Conservation (phyloP, 2,329 filamentous ascomycete genomes). For the Clarireedia homoeocarpa region DNA sequence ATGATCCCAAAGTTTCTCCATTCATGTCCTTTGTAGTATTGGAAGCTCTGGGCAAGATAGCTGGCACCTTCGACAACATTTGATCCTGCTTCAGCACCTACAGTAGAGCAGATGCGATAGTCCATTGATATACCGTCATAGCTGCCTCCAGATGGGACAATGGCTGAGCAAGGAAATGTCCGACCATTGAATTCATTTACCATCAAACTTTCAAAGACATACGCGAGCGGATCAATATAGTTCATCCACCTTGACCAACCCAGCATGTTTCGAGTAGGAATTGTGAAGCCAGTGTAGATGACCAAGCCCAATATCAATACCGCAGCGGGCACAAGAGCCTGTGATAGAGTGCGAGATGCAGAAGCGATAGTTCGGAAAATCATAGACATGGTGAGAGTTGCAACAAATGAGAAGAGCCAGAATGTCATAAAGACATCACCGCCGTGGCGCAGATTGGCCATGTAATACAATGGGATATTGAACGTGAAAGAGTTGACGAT, state of each 20-base stretch:
- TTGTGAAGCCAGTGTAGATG: slow-evolving; percentile 34
- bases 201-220: slow-evolving; percentile 74
- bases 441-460: slow-evolving; percentile 71
- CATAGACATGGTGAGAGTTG: slow-evolving; percentile 60
- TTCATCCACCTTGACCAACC: slow-evolving; percentile 79
- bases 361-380: slow-evolving; percentile 76
- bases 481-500: slow-evolving; percentile 45
- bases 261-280: slow-evolving; percentile 52
- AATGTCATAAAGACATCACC: slow-evolving; percentile 81
- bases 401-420: slow-evolving; percentile 28
- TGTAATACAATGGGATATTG: slow-evolving; percentile 78
- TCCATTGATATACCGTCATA: slow-evolving; percentile 13
- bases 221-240: slow-evolving; percentile 53
- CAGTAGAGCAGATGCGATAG: slow-evolving; percentile 43
- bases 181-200: slow-evolving; percentile 64
- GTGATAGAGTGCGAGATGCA: slow-evolving; percentile 60
- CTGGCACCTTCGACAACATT: slow-evolving; percentile 38
- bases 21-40: slow-evolving; percentile 46
- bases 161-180: slow-evolving; percentile 17
- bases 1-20: slow-evolving; percentile 58
- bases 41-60: slow-evolving; percentile 47
- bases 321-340: slow-evolving; percentile 54
- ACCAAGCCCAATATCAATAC: slow-evolving; percentile 34
- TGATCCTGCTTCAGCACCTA: slow-evolving; percentile 50
- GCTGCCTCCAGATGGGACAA: slow-evolving; percentile 14